Evolutionary conservation across 108 stramenopile species (phyloP).

Genomic region (Discostella stelligeroides): DNA sequence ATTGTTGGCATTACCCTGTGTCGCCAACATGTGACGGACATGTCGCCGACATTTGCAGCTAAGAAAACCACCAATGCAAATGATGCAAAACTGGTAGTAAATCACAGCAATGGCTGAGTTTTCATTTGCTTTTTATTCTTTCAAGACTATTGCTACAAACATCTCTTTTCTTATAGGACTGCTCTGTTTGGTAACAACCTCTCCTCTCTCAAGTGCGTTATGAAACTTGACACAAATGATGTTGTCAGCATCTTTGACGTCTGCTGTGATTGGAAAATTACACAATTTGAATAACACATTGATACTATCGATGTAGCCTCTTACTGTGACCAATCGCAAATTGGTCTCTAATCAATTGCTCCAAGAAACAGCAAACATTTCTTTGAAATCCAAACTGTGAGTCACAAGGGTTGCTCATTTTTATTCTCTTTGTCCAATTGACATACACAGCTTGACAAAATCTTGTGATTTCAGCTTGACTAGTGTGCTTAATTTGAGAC

Average conservation of each 20-base stretch:
- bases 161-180: slow-evolving; percentile 9
- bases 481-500: slow-evolving; percentile 6
- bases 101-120: background rate
- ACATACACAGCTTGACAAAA: slow-evolving; percentile 29
- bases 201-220: background rate
- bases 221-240: background rate
- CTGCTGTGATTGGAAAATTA: background rate
- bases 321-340: background rate
- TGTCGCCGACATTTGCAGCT: too few species aligned
- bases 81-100: slow-evolving; percentile 1
- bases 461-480: slow-evolving; percentile 4
- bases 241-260: background rate
- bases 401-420: background rate
- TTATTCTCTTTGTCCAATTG: background rate
- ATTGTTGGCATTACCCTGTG: too few species aligned
- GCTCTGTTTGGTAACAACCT: slow-evolving; percentile 5
- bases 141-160: background rate
- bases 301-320: background rate
- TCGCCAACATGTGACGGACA: too few species aligned
- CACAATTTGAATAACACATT: slow-evolving; percentile 2
- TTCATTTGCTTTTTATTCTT: background rate
- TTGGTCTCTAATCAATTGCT: background rate
- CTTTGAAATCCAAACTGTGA: background rate
- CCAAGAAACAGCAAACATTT: background rate
- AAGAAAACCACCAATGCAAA: background rate